Evolutionary conservation across 2,329 filamentous ascomycete genomes (phyloP).

Genomic region (Talaromyces sp.): DNA sequence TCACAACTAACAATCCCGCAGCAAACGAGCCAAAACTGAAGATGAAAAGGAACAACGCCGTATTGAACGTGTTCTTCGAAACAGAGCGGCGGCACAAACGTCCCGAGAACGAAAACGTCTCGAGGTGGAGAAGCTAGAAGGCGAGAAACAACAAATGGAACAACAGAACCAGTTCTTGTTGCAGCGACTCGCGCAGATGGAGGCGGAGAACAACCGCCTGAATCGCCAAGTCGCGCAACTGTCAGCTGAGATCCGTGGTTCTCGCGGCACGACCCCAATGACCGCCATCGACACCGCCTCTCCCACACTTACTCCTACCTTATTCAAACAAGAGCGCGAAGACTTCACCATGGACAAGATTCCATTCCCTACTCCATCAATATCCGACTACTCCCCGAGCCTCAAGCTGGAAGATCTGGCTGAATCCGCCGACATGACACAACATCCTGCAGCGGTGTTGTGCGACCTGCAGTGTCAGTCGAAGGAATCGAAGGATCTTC

Average conservation of each 20-base stretch:
- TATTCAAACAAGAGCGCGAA: conserved; percentile 43
- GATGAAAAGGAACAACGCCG: conserved; percentile 98
- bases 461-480: conserved; percentile 99
- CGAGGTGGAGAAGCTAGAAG: conserved; percentile 78
- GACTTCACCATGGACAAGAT: conserved; percentile 39
- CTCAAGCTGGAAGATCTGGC: conserved; percentile 41
- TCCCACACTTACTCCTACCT: conserved; percentile 36
- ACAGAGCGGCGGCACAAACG: conserved; percentile 92
- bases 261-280: conserved; percentile 36
- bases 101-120: conserved; percentile 88
- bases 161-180: conserved; percentile 67
- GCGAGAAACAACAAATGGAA: conserved; percentile 61
- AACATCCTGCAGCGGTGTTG: conserved; percentile 99
- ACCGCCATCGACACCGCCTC: conserved; percentile 32
- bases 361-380: conserved; percentile 36
- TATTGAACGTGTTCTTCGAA: conserved; percentile 93
- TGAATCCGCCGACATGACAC: conserved; percentile 83
- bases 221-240: conserved; percentile 49
- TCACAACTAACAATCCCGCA: conserved; percentile 31
- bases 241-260: conserved; percentile 41
- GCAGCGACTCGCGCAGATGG: conserved; percentile 55
- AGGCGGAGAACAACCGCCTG: conserved; percentile 50
- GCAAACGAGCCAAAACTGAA: conserved; percentile 96
- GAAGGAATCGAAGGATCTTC: conserved; percentile 49
- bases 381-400: conserved; percentile 37